Base-by-base conservation (phyloP, 192 early-diverging fungal species). In the Dissophora ornata region DNA sequence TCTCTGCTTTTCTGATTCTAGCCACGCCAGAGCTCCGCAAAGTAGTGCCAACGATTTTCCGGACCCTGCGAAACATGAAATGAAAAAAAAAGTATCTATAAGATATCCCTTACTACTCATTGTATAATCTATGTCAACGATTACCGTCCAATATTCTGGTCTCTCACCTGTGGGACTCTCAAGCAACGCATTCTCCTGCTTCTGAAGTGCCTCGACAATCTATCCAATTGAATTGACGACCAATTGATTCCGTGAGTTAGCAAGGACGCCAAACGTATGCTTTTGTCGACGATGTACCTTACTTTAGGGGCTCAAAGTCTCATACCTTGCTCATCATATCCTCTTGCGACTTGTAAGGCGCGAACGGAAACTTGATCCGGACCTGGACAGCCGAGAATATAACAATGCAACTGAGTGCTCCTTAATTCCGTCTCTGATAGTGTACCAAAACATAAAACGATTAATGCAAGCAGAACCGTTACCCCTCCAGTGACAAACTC, bases 11-110 rank as follows among this genome's bases (percentile, higher is more conserved):
- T 73, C 80, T 10, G 70, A 61, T 40, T 83, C 79, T 21, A 83
- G 59, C 93, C 93, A 94, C 0, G 88, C 90, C 29, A 95, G 69
- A 0, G 83, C 73, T 1, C 92, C 84, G 57, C 91, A 91, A 19
- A 95, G 66, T 28, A 95, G 57, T 0, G 89, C 89, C 28, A 95
- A 58, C 3, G 92, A 90, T 65, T 95, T 95, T 29, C 93, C 93
- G 11, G 93, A 93, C 1, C 93, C 93, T 67, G 36, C 64, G 0
- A 21, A 46, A 16, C 1, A 59, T n/a, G 42, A n/a, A 12, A 16
- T 28, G 25, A 38, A 46, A 41, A 45, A 47, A 0, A 25, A 41
- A 33, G 26, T 33, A 34, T 19, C 51, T 24, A 25, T 15, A 25
- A n/a, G n/a, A n/a, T n/a, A n/a, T n/a, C n/a, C n/a, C n/a, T n/a